These are phyloP conservation scores for Vanderwaltozyma yarrowii DNA, from an alignment of 805 yeast genomes.

Conservation along the genomic window DNA sequence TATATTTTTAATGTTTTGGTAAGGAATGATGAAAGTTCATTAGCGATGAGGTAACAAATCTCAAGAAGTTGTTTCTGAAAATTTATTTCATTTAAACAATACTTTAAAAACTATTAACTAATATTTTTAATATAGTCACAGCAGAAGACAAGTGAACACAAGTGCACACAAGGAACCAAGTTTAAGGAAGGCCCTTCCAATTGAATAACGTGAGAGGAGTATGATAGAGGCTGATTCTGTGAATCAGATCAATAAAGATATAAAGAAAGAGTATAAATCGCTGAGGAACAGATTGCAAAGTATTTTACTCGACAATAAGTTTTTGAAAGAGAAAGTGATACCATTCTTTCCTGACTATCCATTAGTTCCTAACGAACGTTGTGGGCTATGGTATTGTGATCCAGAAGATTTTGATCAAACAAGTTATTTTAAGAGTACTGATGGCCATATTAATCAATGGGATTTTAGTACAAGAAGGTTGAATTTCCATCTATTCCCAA, in stretches of 20 bases:
- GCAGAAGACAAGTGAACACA: no score
- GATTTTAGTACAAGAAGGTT: slow-evolving; percentile 61
- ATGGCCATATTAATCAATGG: slow-evolving; percentile 83
- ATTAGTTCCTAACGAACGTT: slow-evolving; percentile 65
- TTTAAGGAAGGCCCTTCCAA: no score
- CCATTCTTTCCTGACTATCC: slow-evolving; percentile 36
- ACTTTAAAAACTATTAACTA: no score
- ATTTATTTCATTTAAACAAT: no score
- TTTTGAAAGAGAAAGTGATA: slow-evolving; percentile 30
- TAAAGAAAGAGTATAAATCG: slow-evolving; percentile 42
- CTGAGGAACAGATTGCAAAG: slow-evolving; percentile 57
- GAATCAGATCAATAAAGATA: slow-evolving; percentile 29
- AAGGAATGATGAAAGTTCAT: no score
- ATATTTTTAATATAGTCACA: no score
- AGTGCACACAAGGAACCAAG: no score
- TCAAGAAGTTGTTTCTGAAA: no score
- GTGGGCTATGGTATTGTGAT: slow-evolving; percentile 77
- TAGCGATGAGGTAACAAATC: no score
- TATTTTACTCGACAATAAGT: slow-evolving; percentile 52
- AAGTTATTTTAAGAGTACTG: slow-evolving; percentile 81
- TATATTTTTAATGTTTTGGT: no score
- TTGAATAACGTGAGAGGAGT: no score
- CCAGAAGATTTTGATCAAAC: slow-evolving; percentile 35
- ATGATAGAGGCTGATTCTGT: not conserved
- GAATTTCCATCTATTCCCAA: slow-evolving; percentile 58